A percentile compares a stretch with the other conserved stretches of the same genome.
Evolutionary conservation across 2,329 filamentous ascomycete genomes (phyloP).

Genomic region (Fusarium drepaniforme): DNA sequence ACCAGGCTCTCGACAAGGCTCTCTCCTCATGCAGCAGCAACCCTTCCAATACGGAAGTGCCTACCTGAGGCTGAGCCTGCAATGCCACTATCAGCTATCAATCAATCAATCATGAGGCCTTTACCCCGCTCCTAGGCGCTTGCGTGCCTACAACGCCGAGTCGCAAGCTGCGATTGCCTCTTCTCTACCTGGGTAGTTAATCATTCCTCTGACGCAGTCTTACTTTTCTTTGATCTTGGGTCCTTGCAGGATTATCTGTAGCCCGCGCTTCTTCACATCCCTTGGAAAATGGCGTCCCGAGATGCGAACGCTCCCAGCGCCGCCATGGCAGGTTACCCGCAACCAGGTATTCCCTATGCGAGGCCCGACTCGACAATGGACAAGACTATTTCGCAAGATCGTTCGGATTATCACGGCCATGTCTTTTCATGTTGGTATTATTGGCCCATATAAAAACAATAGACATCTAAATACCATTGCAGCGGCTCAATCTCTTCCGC

Average conservation of each 20-base stretch:
- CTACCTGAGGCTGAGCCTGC: background rate
- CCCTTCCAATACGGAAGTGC: background rate
- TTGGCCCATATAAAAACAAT: no score
- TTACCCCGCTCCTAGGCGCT: background rate
- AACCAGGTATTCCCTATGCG: no score
- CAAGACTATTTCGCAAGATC: slow-evolving; percentile 24
- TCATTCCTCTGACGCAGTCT: background rate
- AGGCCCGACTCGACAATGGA: background rate
- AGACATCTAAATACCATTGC: background rate
- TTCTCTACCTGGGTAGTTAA: background rate
- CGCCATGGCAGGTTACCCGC: no score
- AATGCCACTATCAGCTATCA: background rate
- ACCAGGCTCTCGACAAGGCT: background rate
- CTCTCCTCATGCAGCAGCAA: background rate
- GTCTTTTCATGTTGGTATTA: background rate
- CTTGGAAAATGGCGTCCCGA: background rate
- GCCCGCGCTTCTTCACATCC: no score
- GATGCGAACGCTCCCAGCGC: background rate
- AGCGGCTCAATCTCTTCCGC: background rate
- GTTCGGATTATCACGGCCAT: background rate
- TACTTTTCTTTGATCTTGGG: background rate
- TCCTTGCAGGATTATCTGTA: background rate
- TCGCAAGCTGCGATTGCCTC: background rate
- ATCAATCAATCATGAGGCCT: background rate
- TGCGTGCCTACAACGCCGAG: background rate